Evolutionary conservation across 2,329 filamentous ascomycete genomes (phyloP), one percentile per base, ranked within the genome.

Genomic region (Orbilia brochopaga): DNA sequence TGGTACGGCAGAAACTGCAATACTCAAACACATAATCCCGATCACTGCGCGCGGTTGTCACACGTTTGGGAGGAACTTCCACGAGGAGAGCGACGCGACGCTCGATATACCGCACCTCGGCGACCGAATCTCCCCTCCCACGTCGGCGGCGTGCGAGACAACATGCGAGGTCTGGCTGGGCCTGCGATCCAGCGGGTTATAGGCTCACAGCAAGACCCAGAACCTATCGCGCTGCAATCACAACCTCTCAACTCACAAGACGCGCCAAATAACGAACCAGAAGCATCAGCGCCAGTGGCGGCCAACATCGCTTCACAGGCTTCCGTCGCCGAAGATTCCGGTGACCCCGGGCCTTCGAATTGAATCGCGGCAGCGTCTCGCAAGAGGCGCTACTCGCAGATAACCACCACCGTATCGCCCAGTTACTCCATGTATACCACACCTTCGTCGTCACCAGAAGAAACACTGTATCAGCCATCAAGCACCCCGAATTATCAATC

Each of bases 321-420:
- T 24, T 21, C 30, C 17, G 30, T 17, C 19, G 42, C 52, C 30
- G 24, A 15, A 4, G 60, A 60, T 23, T 44, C 50, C 19, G 67
- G 44, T 42, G 67, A 72, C 40, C 48, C 67, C 3, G 60, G 58
- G 13, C 42, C 55, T 65, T 65, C 67, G 17, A 60, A 65, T 72
- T 72, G 67, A 72, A 72, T 35, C 67, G 67, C 40, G 60, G 67
- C 40, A 35, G 67, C 60, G 55, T 72, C 67, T 53, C 67, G 60
- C 13, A 72, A 72, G 60, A 72, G 67, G 37, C 60, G 67, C 60
- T 72, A 72, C 67, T 72, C 67, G 11, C 60, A 72, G 23, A 65
- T 72, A 59, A 63, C 54, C 52, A 56, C 60, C n/a, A 40, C 51
- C 30, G 64, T 50, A 42, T 61, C 67, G 35, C 67, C 64, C 21